phyloP scores from a whole-genome alignment of 2,329 filamentous ascomycete species.

The Curvularia hawaiiensis region DNA sequence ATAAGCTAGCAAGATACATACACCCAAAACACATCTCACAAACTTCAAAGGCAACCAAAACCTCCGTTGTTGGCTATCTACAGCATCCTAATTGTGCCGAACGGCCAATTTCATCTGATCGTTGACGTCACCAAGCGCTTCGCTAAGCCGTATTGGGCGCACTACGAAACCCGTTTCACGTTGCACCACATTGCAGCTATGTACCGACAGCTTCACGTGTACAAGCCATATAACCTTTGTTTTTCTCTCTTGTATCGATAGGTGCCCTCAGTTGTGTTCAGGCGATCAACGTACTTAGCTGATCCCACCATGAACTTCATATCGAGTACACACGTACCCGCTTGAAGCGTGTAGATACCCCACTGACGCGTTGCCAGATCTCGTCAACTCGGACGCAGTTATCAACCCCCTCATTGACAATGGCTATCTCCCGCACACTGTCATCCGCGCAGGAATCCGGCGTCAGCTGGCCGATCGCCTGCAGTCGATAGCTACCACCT shows the following conservation, averaged over 20 bases:
- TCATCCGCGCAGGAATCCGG: constrained; percentile 70
- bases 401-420: constrained; percentile 61
- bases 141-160: constrained; percentile 23
- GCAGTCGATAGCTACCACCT: constrained; percentile 58
- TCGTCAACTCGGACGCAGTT: constrained; percentile 32
- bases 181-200: constrained; percentile 28
- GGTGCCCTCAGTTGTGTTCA: neutral
- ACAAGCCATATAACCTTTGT: neutral
- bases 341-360: neutral
- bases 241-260: neutral
- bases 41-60: neutral
- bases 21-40: neutral
- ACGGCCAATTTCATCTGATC: constrained; percentile 10
- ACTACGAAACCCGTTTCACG: constrained; percentile 26
- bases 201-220: constrained; percentile 8
- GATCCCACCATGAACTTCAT: constrained; percentile 38
- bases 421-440: constrained; percentile 66
- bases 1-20: too few species aligned
- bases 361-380: constrained; percentile 21
- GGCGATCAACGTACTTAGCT: neutral
- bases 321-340: constrained; percentile 30
- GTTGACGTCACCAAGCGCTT: constrained; percentile 32
- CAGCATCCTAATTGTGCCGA: neutral
- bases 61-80: neutral
- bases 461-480: constrained; percentile 68